A percentile compares a stretch with the other conserved stretches of the same genome.
Conservation (phyloP, 441 rosid species). For the Erodium moschatum region DNA sequence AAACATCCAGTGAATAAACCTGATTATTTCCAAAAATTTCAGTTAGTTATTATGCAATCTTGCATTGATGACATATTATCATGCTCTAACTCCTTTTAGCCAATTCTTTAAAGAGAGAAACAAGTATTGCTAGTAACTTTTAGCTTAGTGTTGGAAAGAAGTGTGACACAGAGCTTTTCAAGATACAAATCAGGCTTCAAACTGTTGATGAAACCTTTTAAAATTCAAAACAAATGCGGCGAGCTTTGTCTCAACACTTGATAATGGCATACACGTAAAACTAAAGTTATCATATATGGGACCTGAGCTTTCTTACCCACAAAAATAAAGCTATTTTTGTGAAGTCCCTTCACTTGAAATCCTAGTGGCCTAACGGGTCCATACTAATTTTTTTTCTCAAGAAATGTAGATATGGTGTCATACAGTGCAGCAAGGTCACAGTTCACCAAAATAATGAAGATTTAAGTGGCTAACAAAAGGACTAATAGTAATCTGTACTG, state of each 20-base stretch:
- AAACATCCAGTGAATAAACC: conserved; percentile 91
- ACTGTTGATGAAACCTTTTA: not conserved
- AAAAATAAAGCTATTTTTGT: conserved; percentile 13
- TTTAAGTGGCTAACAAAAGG: too few species aligned
- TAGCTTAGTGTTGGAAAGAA: not conserved
- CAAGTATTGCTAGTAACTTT: not conserved
- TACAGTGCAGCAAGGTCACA: conserved; percentile 14
- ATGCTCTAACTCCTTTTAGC: too few species aligned
- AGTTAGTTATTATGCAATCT: conserved; percentile 12
- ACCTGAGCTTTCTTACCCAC: conserved; percentile 35
- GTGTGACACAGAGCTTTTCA: too few species aligned
- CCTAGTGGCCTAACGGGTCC: conserved; percentile 45
- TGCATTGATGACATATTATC: not conserved
- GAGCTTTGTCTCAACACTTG: too few species aligned
- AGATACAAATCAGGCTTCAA: not conserved
- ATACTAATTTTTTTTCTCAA: conserved; percentile 24
- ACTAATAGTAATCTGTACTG: not conserved
- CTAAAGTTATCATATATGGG: conserved; percentile 19
- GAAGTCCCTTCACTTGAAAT: conserved; percentile 29
- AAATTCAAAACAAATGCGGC: too few species aligned
- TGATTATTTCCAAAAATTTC: conserved; percentile 25
- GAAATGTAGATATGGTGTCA: conserved; percentile 12
- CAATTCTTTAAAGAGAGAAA: too few species aligned
- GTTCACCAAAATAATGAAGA: too few species aligned
- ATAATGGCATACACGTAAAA: too few species aligned